Evolutionary conservation across 129 eudicot species (phyloP), one percentile per base, ranked within the genome.

Genomic region (Artemisia argyi): DNA sequence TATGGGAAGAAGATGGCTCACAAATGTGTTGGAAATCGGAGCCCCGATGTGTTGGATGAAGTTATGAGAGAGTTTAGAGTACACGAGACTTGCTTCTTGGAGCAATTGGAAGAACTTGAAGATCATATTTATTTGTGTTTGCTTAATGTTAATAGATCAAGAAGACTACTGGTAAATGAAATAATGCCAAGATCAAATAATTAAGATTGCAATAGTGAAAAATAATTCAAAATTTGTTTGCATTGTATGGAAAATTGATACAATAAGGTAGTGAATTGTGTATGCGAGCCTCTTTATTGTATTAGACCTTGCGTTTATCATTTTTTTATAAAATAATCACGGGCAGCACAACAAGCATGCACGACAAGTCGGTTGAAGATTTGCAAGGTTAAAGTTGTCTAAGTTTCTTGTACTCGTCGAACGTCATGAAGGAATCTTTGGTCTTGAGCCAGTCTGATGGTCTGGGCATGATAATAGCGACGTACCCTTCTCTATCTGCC

Each of bases 401-500:
- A 68, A 88, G 70, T 82, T 88, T 86, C 82, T 71, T 88, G 80
- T 90, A 90, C 65, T 88, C 89, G 35, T 91, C 99, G 7, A 73
- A 68, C 69, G 74, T 78, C 59, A 90, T 67, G 66, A 95, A 81
- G 39, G 91, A 80, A 77, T 85, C 86, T 87, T 90, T 88, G 62
- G 63, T 64, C 77, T 95, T 90, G 56, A 84, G 83, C 99, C 99
- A 95, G 64, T 95, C 99, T 48, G 83, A 78, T 28, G 91, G 96
- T 75, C 42, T 95, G 71, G 99, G 99, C 97, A 88, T 88, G 4
- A 95, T 80, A 24, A 95, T 91, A 6, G 97, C 99, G 20, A 95
- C 73, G 61, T 88, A 95, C 19, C 99, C 99, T 78, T 95, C 99
- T 71, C 99, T 81, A 32, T 90, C 87, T 6, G 99, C 89, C 99